These are phyloP conservation scores for Schizonepeta tenuifolia DNA, from an alignment of 257 asterid species.

Conservation along the genomic window DNA sequence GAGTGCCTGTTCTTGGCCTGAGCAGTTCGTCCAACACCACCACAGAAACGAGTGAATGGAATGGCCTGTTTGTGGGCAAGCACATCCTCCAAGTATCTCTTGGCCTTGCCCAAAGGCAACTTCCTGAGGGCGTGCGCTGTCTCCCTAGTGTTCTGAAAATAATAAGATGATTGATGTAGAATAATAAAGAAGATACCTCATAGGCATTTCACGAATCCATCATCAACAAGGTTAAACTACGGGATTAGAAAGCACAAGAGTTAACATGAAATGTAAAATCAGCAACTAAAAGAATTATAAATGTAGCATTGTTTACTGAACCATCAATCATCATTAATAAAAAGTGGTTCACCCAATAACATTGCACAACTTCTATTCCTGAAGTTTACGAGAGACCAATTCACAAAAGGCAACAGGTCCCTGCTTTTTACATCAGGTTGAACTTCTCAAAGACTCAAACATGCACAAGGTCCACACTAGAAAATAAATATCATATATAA, in stretches of 20 bases:
- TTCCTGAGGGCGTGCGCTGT: conserved; percentile 85
- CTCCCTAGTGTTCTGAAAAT: conserved; percentile 76
- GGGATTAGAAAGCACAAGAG: background rate
- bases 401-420: conserved; percentile 63
- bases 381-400: conserved; percentile 60
- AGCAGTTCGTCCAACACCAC: conserved; percentile 92
- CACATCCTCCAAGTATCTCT: conserved; percentile 88
- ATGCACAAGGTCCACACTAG: too few species aligned
- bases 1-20: conserved; percentile 94
- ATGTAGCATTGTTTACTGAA: conserved; percentile 65
- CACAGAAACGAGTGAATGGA: conserved; percentile 80
- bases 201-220: background rate
- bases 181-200: background rate
- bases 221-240: background rate
- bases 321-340: conserved; percentile 44
- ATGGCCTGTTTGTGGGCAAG: conserved; percentile 90
- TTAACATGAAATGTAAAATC: too few species aligned
- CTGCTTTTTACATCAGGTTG: conserved; percentile 60
- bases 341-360: conserved; percentile 73
- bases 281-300: background rate
- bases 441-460: too few species aligned
- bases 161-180: too few species aligned
- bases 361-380: conserved; percentile 56
- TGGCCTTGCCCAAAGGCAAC: conserved; percentile 76
- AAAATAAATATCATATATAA: too few species aligned